These are phyloP conservation scores for Epichloe sylvatica DNA, from an alignment of 2,329 filamentous ascomycete genomes.

Conservation along the genomic window DNA sequence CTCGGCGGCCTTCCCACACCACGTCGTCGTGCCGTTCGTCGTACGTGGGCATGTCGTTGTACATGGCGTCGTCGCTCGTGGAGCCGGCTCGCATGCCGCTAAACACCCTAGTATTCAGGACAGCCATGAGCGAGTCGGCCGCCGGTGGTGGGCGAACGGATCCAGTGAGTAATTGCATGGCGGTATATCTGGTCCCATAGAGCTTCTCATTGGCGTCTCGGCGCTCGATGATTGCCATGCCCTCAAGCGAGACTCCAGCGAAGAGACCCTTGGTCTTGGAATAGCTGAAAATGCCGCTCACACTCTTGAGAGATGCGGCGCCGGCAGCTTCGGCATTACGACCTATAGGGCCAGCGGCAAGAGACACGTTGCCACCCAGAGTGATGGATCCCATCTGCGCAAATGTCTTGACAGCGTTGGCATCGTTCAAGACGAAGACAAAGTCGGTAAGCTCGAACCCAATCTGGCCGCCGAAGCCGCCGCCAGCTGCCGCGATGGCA, in stretches of 20 bases:
- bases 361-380: slow-evolving; percentile 87
- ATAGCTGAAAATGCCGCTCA: slow-evolving; percentile 91
- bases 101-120: slow-evolving; percentile 78
- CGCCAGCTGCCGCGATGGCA: slow-evolving; percentile 68
- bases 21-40: slow-evolving; percentile 70
- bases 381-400: slow-evolving; percentile 85
- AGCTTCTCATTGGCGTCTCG: slow-evolving; percentile 95
- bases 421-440: slow-evolving; percentile 95
- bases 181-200: slow-evolving; percentile 72
- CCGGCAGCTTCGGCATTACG: slow-evolving; percentile 93
- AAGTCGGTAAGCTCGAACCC: slow-evolving; percentile 85
- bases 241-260: slow-evolving; percentile 87
- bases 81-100: slow-evolving; percentile 42
- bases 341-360: slow-evolving; percentile 86
- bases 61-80: slow-evolving; percentile 51
- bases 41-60: slow-evolving; percentile 88
- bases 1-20: slow-evolving; percentile 66
- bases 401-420: slow-evolving; percentile 79
- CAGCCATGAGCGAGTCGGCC: slow-evolving; percentile 68
- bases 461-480: slow-evolving; percentile 74
- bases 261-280: slow-evolving; percentile 97
- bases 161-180: slow-evolving; percentile 68
- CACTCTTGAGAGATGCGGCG: slow-evolving; percentile 75
- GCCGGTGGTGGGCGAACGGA: slow-evolving; percentile 64
- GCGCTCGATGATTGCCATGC: slow-evolving; percentile 82